Percentiles rank a stretch among this genome's conserved stretches.
Conservation (phyloP, 345 rosid species). For the Cardamine chenopodiifolia region DNA sequence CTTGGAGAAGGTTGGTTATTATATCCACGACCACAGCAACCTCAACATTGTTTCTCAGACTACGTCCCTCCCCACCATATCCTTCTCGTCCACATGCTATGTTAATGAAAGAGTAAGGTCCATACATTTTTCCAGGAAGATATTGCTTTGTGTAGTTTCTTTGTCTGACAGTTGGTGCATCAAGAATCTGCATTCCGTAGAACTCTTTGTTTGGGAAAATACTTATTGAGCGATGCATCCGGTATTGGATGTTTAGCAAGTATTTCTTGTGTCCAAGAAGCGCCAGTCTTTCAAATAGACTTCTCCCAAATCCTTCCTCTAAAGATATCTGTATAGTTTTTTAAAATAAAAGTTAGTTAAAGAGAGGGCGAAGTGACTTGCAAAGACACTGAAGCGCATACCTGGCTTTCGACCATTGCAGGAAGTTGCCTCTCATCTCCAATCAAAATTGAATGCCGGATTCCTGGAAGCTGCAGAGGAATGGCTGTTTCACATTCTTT, state of each 20-base stretch:
- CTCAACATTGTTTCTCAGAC: conserved; percentile 48
- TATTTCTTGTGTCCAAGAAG: conserved; percentile 52
- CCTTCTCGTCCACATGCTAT: conserved; percentile 40
- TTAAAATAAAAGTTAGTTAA: neutral
- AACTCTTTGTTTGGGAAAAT: conserved; percentile 56
- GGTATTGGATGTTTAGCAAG: conserved; percentile 57
- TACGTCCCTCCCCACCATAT: conserved; percentile 33
- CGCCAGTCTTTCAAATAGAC: conserved; percentile 66
- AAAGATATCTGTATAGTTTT: conserved; percentile 44
- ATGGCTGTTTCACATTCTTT: conserved; percentile 57
- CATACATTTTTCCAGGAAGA: conserved; percentile 47
- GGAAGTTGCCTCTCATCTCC: conserved; percentile 56
- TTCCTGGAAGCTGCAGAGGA: conserved; percentile 50
- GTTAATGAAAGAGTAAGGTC: conserved; percentile 55
- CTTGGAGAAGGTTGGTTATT: conserved; percentile 43
- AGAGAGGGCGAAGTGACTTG: neutral
- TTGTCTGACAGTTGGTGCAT: conserved; percentile 48
- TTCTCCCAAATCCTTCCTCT: conserved; percentile 57
- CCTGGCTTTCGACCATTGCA: conserved; percentile 54
- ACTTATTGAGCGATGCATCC: conserved; percentile 76
- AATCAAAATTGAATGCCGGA: conserved; percentile 47
- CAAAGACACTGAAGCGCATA: neutral
- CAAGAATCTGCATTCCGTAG: conserved; percentile 48
- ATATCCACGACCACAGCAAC: conserved; percentile 43
- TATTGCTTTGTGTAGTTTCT: conserved; percentile 38